Evolutionary conservation across 169 alveolate species (phyloP).

Genomic region (Cryptosporidium andersoni): DNA sequence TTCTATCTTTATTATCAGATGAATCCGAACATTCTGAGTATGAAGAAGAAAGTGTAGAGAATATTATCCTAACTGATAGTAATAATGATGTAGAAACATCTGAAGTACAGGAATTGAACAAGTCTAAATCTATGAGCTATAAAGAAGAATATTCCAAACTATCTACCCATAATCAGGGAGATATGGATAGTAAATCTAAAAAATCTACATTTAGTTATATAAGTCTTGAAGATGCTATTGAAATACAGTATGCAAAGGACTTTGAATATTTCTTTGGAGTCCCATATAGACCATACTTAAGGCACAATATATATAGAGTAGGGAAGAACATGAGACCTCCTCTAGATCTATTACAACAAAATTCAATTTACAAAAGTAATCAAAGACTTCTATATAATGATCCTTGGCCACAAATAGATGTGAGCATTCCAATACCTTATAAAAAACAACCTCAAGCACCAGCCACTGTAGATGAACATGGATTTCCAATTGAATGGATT

Average conservation of each 20-base stretch:
- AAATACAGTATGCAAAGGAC: conserved; percentile 62
- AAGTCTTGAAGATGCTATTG: conserved; percentile 64
- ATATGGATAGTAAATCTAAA: background rate
- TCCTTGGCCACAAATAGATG: conserved; percentile 72
- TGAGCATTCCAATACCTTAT: conserved; percentile 62
- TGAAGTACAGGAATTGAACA: background rate
- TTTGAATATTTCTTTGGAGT: conserved; percentile 69
- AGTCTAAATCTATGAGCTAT: background rate
- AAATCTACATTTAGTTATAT: conserved; percentile 20
- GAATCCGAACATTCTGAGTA: conserved; percentile 13
- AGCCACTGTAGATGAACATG: conserved; percentile 39
- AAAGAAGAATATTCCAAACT: conserved; percentile 18
- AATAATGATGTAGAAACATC: conserved; percentile 12
- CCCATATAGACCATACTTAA: conserved; percentile 49
- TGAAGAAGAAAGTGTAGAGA: conserved; percentile 13
- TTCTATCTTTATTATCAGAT: conserved; percentile 51
- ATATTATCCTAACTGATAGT: background rate
- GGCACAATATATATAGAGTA: conserved; percentile 44
- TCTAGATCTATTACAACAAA: conserved; percentile 34
- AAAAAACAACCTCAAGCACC: conserved; percentile 61
- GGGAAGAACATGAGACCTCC: conserved; percentile 55
- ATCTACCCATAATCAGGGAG: conserved; percentile 29
- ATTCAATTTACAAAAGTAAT: conserved; percentile 30
- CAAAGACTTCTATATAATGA: conserved; percentile 57
- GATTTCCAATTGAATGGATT: conserved; percentile 59